phyloP scores from a whole-genome alignment of 441 rosid species.

The Geranium incanum region DNA sequence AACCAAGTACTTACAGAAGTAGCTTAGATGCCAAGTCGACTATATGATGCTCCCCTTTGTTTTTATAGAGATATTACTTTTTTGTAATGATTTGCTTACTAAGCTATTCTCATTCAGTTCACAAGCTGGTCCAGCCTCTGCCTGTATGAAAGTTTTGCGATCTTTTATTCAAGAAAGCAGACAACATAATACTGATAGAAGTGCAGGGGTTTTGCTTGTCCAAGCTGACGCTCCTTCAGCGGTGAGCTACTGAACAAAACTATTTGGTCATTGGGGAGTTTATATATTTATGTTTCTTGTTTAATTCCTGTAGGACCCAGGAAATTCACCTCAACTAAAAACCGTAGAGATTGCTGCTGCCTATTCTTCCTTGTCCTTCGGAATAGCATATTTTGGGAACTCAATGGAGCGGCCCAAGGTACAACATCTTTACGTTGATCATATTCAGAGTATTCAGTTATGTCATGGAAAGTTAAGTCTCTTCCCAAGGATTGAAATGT shows the following conservation, averaged over 20 bases:
- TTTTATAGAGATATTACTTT: neutral
- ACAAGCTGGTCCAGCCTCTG: conserved; percentile 86
- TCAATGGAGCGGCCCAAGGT: conserved; percentile 79
- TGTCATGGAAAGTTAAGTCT: too few relatives aligned
- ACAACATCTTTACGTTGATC: conserved; percentile 10
- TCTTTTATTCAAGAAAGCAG: conserved; percentile 39
- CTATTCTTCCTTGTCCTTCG: conserved; percentile 69
- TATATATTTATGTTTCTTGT: conserved; percentile 15
- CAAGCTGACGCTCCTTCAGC: conserved; percentile 62
- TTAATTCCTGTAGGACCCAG: conserved; percentile 37
- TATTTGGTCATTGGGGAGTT: neutral
- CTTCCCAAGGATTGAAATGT: too few relatives aligned
- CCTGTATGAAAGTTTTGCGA: conserved; percentile 59
- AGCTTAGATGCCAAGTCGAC: neutral
- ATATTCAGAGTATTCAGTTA: too few relatives aligned
- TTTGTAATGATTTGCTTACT: conserved; percentile 12
- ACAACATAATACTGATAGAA: conserved; percentile 38
- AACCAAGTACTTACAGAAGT: neutral
- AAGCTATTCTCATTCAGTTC: conserved; percentile 40
- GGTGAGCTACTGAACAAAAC: conserved; percentile 31
- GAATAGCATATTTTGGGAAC: conserved; percentile 81
- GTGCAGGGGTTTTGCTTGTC: conserved; percentile 67
- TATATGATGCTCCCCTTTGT: neutral
- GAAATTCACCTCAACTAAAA: conserved; percentile 43
- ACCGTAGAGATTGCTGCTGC: conserved; percentile 87